These are phyloP conservation scores for Cicer chorassanicum DNA, from an alignment of 306 rosid genomes.

Conservation along the genomic window DNA sequence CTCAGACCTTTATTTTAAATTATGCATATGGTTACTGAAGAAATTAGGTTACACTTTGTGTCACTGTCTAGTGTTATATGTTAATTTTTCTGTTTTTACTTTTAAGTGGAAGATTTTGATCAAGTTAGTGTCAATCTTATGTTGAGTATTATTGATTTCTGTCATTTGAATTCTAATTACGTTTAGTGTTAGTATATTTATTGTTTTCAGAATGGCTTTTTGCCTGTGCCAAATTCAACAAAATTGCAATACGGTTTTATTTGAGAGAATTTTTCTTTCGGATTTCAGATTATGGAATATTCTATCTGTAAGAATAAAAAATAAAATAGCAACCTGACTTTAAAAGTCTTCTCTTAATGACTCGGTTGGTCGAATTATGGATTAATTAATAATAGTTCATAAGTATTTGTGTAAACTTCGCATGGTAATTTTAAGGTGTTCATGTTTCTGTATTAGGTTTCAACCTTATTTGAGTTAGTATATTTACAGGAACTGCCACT, in stretches of 20 bases:
- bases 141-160: neutral
- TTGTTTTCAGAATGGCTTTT: neutral
- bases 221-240: neutral
- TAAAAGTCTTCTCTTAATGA: neutral
- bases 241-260: constrained; percentile 12
- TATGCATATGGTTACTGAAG: neutral
- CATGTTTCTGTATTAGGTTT: constrained; percentile 39
- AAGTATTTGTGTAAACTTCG: constrained; percentile 10
- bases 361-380: neutral
- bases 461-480: constrained; percentile 35
- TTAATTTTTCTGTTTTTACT: neutral
- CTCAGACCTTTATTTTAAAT: too few relatives aligned
- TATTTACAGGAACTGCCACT: constrained; percentile 48
- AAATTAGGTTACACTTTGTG: neutral
- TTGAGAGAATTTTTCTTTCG: neutral
- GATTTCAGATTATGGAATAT: neutral
- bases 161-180: neutral
- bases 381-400: neutral
- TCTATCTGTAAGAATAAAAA: neutral
- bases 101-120: neutral
- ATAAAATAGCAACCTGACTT: neutral
- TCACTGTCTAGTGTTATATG: neutral
- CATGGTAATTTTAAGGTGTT: constrained; percentile 29
- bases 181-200: neutral
- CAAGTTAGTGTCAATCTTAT: neutral